phyloP scores from a whole-genome alignment of 2,329 filamentous ascomycete species.

The Pseudogymnoascus sp. region DNA sequence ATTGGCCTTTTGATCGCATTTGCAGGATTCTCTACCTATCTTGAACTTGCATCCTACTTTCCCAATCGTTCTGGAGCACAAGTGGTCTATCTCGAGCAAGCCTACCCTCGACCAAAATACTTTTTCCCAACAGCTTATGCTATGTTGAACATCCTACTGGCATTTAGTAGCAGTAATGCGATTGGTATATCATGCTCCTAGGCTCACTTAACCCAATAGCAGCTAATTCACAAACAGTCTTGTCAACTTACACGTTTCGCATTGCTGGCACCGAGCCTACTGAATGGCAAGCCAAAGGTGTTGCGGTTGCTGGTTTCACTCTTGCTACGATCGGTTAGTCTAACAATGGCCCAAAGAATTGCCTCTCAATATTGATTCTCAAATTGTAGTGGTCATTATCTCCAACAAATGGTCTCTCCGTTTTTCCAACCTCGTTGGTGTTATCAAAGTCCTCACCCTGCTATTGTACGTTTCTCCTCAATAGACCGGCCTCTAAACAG shows the following conservation, averaged over 20 bases:
- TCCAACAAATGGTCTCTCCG: conserved; percentile 50
- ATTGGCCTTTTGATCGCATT: conserved; percentile 51
- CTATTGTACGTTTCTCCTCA: conserved; percentile 38
- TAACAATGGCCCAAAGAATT: neutral
- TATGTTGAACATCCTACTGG: conserved; percentile 52
- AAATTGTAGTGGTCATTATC: conserved; percentile 34
- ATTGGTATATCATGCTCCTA: conserved; percentile 32
- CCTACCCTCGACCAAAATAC: conserved; percentile 54
- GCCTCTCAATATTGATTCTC: neutral
- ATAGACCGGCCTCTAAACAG: neutral
- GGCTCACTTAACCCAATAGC: neutral
- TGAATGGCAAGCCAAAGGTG: conserved; percentile 57
- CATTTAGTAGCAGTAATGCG: conserved; percentile 57
- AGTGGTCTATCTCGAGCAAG: conserved; percentile 60
- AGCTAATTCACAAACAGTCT: conserved; percentile 31
- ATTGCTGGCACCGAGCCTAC: conserved; percentile 43
- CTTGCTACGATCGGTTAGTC: conserved; percentile 38
- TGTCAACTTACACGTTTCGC: conserved; percentile 54
- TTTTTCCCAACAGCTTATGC: conserved; percentile 58
- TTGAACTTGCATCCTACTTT: conserved; percentile 57
- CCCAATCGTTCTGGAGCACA: conserved; percentile 57
- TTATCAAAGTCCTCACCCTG: conserved; percentile 51
- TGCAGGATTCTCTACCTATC: conserved; percentile 48
- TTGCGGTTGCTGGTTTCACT: conserved; percentile 44
- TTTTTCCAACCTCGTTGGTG: conserved; percentile 47